phyloP scores from a whole-genome alignment of 352 stramenopile species.

The Globisporangium mamillatum region DNA sequence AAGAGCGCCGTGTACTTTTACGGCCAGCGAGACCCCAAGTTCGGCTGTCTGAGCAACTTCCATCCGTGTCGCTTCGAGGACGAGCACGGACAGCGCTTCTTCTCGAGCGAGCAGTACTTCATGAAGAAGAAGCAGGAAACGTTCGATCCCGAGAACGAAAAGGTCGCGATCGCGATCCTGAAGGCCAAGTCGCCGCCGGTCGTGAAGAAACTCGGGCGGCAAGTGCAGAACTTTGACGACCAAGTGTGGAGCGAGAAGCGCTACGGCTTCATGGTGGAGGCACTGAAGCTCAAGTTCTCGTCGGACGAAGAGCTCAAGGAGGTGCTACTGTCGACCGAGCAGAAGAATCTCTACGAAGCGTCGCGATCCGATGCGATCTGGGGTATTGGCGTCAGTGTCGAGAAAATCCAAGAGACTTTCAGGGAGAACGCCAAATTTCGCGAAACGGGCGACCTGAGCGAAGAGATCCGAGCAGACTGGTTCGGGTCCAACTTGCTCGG shows the following conservation, averaged over 20 bases:
- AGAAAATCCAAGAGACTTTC: slow-evolving; percentile 36
- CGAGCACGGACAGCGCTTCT: slow-evolving; percentile 29
- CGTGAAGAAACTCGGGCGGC: slow-evolving; percentile 49
- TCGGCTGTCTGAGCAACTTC: slow-evolving; percentile 65
- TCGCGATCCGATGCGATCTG: slow-evolving; percentile 48
- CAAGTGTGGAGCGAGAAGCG: slow-evolving; percentile 35
- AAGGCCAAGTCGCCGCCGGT: slow-evolving; percentile 40
- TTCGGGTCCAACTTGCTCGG: slow-evolving; percentile 60
- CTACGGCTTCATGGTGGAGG: slow-evolving; percentile 49
- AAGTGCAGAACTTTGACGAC: slow-evolving; percentile 58
- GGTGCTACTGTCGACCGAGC: slow-evolving; percentile 39
- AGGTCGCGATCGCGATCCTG: slow-evolving; percentile 42
- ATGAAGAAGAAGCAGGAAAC: slow-evolving; percentile 74
- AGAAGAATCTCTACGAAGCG: slow-evolving; percentile 56
- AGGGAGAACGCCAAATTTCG: slow-evolving; percentile 31
- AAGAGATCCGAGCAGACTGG: slow-evolving; percentile 26
- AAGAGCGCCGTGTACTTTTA: slow-evolving; percentile 55
- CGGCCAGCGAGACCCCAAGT: slow-evolving; percentile 30
- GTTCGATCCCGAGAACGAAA: slow-evolving; percentile 46
- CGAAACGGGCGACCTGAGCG: slow-evolving; percentile 34
- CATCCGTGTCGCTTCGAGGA: slow-evolving; percentile 50
- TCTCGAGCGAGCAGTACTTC: slow-evolving; percentile 72
- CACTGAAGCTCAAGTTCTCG: slow-evolving; percentile 65
- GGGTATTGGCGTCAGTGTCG: slow-evolving; percentile 56
- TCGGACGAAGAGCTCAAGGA: slow-evolving; percentile 27